Conservation (phyloP, 2,329 filamentous ascomycete species). For the Helotiales sp. region DNA sequence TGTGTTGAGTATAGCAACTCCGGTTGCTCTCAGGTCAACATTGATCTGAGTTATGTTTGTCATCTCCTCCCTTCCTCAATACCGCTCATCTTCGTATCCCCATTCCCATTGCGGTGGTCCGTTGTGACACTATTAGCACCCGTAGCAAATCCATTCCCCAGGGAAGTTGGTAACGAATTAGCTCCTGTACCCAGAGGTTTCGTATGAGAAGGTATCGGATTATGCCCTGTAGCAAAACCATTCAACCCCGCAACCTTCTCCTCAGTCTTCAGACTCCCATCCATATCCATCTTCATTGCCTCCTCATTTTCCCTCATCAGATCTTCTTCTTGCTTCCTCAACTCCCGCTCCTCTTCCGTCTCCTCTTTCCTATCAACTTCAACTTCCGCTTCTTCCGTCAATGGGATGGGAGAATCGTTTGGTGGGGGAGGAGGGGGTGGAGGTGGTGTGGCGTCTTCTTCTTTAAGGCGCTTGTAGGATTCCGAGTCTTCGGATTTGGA, state of each 20-base stretch:
- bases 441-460: conserved; percentile 27
- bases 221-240: neutral
- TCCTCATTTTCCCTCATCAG: conserved; percentile 35
- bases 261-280: conserved; percentile 9
- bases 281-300: conserved; percentile 30
- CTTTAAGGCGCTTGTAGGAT: conserved; percentile 32
- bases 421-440: conserved; percentile 27
- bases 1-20: no score
- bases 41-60: no score
- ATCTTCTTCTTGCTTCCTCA: conserved; percentile 32
- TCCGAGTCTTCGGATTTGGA: conserved; percentile 11
- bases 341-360: conserved; percentile 25
- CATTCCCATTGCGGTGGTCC: neutral
- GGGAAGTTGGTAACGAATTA: no score
- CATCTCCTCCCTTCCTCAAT: no score
- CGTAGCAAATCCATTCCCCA: no score
- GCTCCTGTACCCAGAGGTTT: no score
- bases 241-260: neutral
- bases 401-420: neutral
- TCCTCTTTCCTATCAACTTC: conserved; percentile 11
- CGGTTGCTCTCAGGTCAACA: no score
- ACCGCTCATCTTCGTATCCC: no score
- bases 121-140: no score
- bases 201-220: neutral
- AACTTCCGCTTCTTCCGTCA: neutral